These are phyloP conservation scores for Xylariaceae sp. DNA, from an alignment of 2,329 filamentous ascomycete genomes.

Conservation along the genomic window DNA sequence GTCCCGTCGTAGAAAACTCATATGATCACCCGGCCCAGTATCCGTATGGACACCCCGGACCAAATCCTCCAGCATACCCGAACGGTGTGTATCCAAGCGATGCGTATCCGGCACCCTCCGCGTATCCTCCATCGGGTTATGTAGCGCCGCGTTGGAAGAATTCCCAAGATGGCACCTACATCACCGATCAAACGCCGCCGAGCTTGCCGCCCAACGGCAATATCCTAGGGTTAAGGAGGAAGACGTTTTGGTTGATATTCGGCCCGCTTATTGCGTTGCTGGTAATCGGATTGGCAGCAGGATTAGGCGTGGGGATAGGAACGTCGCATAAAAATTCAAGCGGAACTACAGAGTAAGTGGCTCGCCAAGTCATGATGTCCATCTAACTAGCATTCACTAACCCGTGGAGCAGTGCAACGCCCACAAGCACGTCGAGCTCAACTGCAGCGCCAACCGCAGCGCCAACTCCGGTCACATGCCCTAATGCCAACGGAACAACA, in stretches of 20 bases:
- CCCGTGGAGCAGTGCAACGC: background rate
- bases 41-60: constrained; percentile 4
- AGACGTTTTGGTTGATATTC: constrained; percentile 32
- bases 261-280: constrained; percentile 29
- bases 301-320: constrained; percentile 31
- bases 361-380: background rate
- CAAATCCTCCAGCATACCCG: constrained; percentile 3
- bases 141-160: constrained; percentile 6
- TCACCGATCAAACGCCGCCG: constrained; percentile 6
- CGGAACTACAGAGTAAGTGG: constrained; percentile 1
- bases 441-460: constrained; percentile 16
- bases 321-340: constrained; percentile 2
- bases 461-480: constrained; percentile 31
- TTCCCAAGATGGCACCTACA: constrained; percentile 14
- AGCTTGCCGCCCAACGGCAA: background rate
- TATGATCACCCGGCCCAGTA: constrained; percentile 11
- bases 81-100: constrained; percentile 8
- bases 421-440: constrained; percentile 3
- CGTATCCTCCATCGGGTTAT: constrained; percentile 12
- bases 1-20: constrained; percentile 22
- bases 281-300: constrained; percentile 30
- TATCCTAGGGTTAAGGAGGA: constrained; percentile 26
- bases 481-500: constrained; percentile 39
- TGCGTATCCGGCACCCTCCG: constrained; percentile 2
- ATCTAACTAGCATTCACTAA: background rate